Percentiles rank a stretch among this genome's conserved stretches.
These are phyloP conservation scores for Canavalia ensiformis DNA, from an alignment of 306 rosid genomes.

Conservation along the genomic window DNA sequence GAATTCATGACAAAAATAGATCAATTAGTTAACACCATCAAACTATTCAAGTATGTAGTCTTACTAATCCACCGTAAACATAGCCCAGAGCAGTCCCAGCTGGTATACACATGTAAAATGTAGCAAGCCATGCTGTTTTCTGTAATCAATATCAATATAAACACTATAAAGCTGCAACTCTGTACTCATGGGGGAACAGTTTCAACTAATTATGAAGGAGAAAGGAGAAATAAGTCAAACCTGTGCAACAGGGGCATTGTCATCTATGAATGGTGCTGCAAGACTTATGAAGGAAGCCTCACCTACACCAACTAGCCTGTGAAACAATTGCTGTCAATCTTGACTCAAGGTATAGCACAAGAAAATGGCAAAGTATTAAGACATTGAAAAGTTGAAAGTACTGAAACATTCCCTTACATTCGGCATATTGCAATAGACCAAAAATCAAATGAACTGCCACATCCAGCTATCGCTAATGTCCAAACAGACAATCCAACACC, in stretches of 20 bases:
- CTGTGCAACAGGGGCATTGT: conserved; percentile 86
- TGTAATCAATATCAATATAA: conserved; percentile 54
- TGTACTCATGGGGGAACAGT: conserved; percentile 25
- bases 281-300: conserved; percentile 99
- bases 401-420: conserved; percentile 64
- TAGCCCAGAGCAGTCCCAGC: conserved; percentile 95
- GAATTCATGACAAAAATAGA: conserved; percentile 13
- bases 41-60: conserved; percentile 48
- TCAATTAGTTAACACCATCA: conserved; percentile 26
- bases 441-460: conserved; percentile 83
- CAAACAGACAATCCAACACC: conserved; percentile 96
- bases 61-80: conserved; percentile 92
- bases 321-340: conserved; percentile 37
- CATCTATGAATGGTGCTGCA: conserved; percentile 98
- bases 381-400: conserved; percentile 41
- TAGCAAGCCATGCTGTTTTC: conserved; percentile 97
- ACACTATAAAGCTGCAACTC: conserved; percentile 42
- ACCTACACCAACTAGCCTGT: conserved; percentile 97
- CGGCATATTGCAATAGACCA: conserved; percentile 91
- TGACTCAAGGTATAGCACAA: conserved; percentile 39
- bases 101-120: conserved; percentile 97
- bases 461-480: conserved; percentile 88
- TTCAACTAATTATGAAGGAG: conserved; percentile 37
- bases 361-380: conserved; percentile 37
- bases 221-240: conserved; percentile 55